phyloP scores from a whole-genome alignment of 2,329 filamentous ascomycete genomes.

The Diaporthe eres region DNA sequence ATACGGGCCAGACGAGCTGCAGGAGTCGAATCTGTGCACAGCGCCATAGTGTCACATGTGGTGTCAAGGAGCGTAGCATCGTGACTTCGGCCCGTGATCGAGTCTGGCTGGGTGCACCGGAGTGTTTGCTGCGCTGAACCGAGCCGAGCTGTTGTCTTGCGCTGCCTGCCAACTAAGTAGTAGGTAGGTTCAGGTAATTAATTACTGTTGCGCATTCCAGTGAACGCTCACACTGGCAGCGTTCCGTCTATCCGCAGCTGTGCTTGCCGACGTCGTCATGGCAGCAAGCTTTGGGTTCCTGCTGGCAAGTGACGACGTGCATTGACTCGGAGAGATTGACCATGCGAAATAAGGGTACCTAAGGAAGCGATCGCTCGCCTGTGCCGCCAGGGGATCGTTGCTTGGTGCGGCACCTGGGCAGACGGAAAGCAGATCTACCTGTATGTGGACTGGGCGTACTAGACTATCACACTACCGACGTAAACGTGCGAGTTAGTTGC shows the following conservation, averaged over 20 bases:
- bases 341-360: constrained; percentile 19
- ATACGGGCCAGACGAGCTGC: background rate
- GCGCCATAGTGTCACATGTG: constrained; percentile 32
- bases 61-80: constrained; percentile 29
- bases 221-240: background rate
- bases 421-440: constrained; percentile 29
- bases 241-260: background rate
- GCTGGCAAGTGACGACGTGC: constrained; percentile 28
- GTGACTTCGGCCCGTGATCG: constrained; percentile 34
- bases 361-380: constrained; percentile 14
- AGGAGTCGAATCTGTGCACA: constrained; percentile 30
- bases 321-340: constrained; percentile 32
- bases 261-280: constrained; percentile 15
- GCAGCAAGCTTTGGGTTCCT: constrained; percentile 10
- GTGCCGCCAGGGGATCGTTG: constrained; percentile 30
- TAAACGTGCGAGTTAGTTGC: background rate
- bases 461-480: background rate
- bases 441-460: constrained; percentile 22
- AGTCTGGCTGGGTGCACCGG: background rate
- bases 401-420: constrained; percentile 20
- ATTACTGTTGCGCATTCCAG: background rate
- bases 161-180: background rate
- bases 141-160: background rate
- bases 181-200: too few species aligned
- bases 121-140: background rate